phyloP scores from a whole-genome alignment of 2,329 filamentous ascomycete species.

The Cladosporium sp. region DNA sequence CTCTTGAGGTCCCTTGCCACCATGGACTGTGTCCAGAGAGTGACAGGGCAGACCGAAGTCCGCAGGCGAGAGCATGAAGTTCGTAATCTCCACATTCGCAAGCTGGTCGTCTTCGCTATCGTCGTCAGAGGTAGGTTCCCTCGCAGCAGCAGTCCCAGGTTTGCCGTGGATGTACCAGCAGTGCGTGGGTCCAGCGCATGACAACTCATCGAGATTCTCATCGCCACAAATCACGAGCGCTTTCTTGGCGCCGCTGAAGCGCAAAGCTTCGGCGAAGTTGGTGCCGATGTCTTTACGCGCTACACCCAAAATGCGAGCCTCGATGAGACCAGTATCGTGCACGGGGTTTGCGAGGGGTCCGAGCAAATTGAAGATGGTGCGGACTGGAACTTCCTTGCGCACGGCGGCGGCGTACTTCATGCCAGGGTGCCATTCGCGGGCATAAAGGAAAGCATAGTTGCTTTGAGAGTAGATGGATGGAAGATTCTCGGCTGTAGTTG shows the following conservation, averaged over 20 bases:
- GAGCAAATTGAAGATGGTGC: conserved; percentile 96
- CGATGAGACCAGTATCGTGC: conserved; percentile 68
- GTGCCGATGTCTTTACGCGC: conserved; percentile 83
- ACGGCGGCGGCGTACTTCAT: conserved; percentile 88
- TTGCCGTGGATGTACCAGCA: conserved; percentile 67
- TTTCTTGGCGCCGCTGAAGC: conserved; percentile 73
- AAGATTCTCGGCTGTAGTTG: conserved; percentile 71
- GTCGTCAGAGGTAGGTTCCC: conserved; percentile 1
- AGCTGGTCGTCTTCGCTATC: conserved; percentile 41
- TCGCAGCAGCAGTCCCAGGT: conserved; percentile 36
- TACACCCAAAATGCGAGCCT: conserved; percentile 91
- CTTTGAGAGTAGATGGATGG: conserved; percentile 70
- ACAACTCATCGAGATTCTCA: conserved; percentile 94
- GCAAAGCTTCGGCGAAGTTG: conserved; percentile 83
- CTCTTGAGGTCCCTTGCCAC: conserved; percentile 79
- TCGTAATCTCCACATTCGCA: conserved; percentile 60
- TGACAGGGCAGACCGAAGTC: conserved; percentile 84
- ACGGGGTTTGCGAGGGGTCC: conserved; percentile 91
- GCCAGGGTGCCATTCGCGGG: conserved; percentile 92
- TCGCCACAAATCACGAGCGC: conserved; percentile 89
- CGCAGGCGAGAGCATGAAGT: conserved; percentile 75
- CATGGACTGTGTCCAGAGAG: conserved; percentile 73
- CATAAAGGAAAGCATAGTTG: conserved; percentile 95
- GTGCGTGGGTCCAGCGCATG: conserved; percentile 81
- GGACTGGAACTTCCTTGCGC: conserved; percentile 83